These are phyloP conservation scores for Candida hungchunana DNA, from an alignment of 805 yeast genomes.

Conservation along the genomic window DNA sequence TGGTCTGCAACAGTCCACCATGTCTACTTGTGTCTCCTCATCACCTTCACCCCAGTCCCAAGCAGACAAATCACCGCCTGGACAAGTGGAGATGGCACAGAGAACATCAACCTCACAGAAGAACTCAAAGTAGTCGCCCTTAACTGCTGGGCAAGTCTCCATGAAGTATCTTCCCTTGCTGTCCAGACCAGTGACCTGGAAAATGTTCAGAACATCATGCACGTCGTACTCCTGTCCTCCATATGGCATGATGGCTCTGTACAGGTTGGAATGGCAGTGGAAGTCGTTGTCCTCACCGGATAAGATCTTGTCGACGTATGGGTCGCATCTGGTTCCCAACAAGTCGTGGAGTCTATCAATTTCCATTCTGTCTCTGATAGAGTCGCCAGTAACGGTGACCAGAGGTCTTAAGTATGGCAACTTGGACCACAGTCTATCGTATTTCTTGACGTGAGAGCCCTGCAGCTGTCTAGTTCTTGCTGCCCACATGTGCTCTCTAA, in stretches of 20 bases:
- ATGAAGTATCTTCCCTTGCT: slow-evolving; percentile 63
- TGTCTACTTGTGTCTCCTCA: slow-evolving; percentile 40
- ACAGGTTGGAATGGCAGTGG: slow-evolving; percentile 64
- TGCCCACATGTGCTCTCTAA: slow-evolving; percentile 66
- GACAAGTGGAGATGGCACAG: slow-evolving; percentile 64
- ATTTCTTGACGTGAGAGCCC: slow-evolving; percentile 56
- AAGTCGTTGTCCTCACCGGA: slow-evolving; percentile 62
- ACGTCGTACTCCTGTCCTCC: slow-evolving; percentile 65
- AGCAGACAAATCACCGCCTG: slow-evolving; percentile 62
- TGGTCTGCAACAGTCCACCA: slow-evolving; percentile 61
- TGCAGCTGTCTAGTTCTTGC: slow-evolving; percentile 64
- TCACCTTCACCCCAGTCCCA: slow-evolving; percentile 72
- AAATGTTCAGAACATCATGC: slow-evolving; percentile 65
- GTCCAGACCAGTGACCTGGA: slow-evolving; percentile 64
- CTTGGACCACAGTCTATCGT: slow-evolving; percentile 61
- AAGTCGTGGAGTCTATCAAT: slow-evolving; percentile 65
- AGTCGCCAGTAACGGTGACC: slow-evolving; percentile 59
- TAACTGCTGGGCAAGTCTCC: slow-evolving; percentile 64
- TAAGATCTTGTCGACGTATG: slow-evolving; percentile 58
- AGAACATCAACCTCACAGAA: slow-evolving; percentile 63
- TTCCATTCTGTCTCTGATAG: slow-evolving; percentile 53
- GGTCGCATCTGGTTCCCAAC: slow-evolving; percentile 66
- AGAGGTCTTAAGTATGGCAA: slow-evolving; percentile 63
- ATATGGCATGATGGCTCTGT: slow-evolving; percentile 52
- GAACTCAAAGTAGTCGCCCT: slow-evolving; percentile 58